These are phyloP conservation scores for Trichoderma sp. DNA, from an alignment of 2,329 filamentous ascomycete species.

Conservation along the genomic window DNA sequence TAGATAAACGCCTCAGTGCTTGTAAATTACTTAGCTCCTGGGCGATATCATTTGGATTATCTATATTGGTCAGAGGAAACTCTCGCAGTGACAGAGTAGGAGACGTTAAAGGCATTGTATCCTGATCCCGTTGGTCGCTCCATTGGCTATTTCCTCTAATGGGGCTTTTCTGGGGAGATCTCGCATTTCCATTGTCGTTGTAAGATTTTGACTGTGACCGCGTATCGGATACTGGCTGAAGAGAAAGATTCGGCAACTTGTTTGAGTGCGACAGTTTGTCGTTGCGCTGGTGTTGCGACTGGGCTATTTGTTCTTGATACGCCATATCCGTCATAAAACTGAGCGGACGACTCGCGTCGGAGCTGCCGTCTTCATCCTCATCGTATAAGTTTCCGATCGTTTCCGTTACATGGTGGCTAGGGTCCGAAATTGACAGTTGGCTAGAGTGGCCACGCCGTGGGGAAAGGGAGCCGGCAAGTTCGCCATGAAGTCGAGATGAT, in stretches of 20 bases:
- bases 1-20: slow-evolving; percentile 87
- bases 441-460: slow-evolving; percentile 60
- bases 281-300: slow-evolving; percentile 28
- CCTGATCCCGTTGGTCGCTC: slow-evolving; percentile 45
- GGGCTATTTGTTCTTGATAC: slow-evolving; percentile 53
- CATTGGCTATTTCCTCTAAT: slow-evolving; percentile 44
- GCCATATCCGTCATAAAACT: slow-evolving; percentile 68
- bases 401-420: slow-evolving; percentile 91
- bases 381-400: slow-evolving; percentile 90
- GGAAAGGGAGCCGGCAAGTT: slow-evolving; percentile 59
- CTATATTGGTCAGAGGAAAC: slow-evolving; percentile 86
- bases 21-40: slow-evolving; percentile 92
- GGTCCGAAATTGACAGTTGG: slow-evolving; percentile 75
- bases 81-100: slow-evolving; percentile 56
- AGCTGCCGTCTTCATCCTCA: slow-evolving; percentile 67
- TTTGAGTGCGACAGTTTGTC: slow-evolving; percentile 32
- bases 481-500: slow-evolving; percentile 58
- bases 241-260: slow-evolving; percentile 45
- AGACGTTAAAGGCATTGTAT: slow-evolving; percentile 49
- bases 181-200: slow-evolving; percentile 40
- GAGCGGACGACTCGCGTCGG: slow-evolving; percentile 61
- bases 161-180: slow-evolving; percentile 49
- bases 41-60: slow-evolving; percentile 83
- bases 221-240: slow-evolving; percentile 50
- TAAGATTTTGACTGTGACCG: background rate